phyloP scores from a whole-genome alignment of 192 early-diverging fungal genomes.

The Coemansia sp. region DNA sequence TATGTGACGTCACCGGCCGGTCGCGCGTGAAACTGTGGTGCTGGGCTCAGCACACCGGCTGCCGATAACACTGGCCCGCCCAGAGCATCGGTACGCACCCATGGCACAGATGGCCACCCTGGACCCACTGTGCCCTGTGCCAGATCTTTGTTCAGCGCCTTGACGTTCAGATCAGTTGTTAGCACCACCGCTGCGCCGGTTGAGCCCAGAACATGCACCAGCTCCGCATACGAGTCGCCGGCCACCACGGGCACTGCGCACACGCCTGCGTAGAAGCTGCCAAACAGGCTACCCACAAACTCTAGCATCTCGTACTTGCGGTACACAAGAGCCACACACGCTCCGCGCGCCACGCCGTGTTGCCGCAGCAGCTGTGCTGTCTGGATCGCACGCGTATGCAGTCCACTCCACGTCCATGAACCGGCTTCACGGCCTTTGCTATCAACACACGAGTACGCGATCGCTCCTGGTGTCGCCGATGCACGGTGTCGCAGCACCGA shows the following conservation, averaged over 20 bases:
- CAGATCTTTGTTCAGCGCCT: constrained; percentile 73
- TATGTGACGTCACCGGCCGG: constrained; percentile 9
- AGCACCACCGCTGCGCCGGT: constrained; percentile 68
- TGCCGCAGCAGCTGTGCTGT: constrained; percentile 67
- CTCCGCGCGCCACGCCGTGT: constrained; percentile 63
- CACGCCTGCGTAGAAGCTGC: constrained; percentile 79
- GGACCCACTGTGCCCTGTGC: constrained; percentile 51
- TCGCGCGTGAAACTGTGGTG: constrained; percentile 27
- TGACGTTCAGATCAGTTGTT: constrained; percentile 79
- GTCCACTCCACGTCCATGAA: constrained; percentile 72
- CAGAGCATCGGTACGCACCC: constrained; percentile 84
- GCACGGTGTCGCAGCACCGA: constrained; percentile 68
- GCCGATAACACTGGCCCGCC: constrained; percentile 58
- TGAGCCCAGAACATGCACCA: constrained; percentile 70
- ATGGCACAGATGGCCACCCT: constrained; percentile 70
- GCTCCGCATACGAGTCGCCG: constrained; percentile 75
- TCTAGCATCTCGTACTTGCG: constrained; percentile 79
- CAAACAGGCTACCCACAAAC: constrained; percentile 77
- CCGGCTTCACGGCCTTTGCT: constrained; percentile 69
- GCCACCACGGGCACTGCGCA: constrained; percentile 84
- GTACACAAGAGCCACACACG: constrained; percentile 75
- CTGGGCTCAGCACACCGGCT: constrained; percentile 26
- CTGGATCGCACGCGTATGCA: constrained; percentile 69
- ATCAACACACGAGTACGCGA: constrained; percentile 71
- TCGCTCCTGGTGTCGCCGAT: constrained; percentile 54